A percentile compares a stretch with the other conserved stretches of the same genome.
These are phyloP conservation scores for Sphaerostilbella broomeana DNA, from an alignment of 2,329 filamentous ascomycete genomes.

Conservation along the genomic window DNA sequence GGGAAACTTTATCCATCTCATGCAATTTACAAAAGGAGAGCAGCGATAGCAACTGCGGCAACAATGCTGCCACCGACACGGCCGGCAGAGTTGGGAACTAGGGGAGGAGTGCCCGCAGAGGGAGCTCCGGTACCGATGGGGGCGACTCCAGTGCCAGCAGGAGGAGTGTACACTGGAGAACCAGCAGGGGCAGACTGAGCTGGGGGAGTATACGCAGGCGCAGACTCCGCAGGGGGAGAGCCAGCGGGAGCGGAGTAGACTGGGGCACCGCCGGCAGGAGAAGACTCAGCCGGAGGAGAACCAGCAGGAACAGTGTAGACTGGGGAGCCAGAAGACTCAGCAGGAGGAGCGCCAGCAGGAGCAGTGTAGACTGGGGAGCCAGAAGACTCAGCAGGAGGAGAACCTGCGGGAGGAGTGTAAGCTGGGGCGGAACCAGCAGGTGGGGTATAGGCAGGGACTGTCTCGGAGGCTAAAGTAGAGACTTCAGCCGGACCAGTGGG, in stretches of 20 bases:
- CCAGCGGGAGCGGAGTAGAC: constrained; percentile 3
- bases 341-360: constrained; percentile 20
- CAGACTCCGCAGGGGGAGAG: constrained; percentile 12
- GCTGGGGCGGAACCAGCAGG: constrained; percentile 8
- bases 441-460: constrained; percentile 6
- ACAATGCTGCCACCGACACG: constrained; percentile 25
- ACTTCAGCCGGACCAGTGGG: constrained; percentile 16
- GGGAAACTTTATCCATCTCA: no score
- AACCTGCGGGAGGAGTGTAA: constrained; percentile 2
- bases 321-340: constrained; percentile 10
- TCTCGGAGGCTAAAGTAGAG: constrained; percentile 22
- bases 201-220: constrained; percentile 8
- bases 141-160: constrained; percentile 19
- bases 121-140: constrained; percentile 18
- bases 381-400: constrained; percentile 7
- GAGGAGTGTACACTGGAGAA: constrained; percentile 12
- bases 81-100: constrained; percentile 24
- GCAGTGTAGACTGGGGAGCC: neutral
- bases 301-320: neutral
- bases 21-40: constrained; percentile 28
- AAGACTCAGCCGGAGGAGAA: neutral
- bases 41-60: constrained; percentile 27
- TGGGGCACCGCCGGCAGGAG: neutral
- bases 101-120: constrained; percentile 7
- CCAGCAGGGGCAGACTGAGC: constrained; percentile 9